Evolutionary conservation across 768 basidiomycete species (phyloP).

Genomic region (Kwoniella shandongensis): DNA sequence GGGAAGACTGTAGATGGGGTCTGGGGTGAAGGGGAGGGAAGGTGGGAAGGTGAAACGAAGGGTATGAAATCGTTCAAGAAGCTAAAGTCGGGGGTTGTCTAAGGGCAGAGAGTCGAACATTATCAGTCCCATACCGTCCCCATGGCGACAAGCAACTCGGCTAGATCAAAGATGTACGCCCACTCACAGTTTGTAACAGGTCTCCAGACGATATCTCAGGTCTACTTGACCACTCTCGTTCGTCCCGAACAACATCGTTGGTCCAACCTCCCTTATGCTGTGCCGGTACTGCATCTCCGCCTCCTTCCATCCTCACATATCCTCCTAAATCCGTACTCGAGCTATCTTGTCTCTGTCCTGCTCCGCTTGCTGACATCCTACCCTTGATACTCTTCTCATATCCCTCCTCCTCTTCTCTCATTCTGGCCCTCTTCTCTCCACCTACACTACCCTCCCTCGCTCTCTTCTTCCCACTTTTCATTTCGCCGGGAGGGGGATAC

Average conservation of each 20-base stretch:
- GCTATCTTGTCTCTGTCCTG: background rate
- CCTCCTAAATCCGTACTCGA: no score
- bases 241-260: no score
- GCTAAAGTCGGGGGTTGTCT: slow-evolving; percentile 18
- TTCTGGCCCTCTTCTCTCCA: slow-evolving; percentile 3
- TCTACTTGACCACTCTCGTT: no score
- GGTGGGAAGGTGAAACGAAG: slow-evolving; percentile 12
- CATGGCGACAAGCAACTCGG: no score
- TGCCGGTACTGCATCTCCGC: no score
- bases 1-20: background rate
- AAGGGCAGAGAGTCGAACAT: background rate
- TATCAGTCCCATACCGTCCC: background rate
- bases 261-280: no score
- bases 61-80: slow-evolving; percentile 27
- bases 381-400: background rate
- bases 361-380: background rate
- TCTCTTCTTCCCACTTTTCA: slow-evolving; percentile 1
- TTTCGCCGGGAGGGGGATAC: slow-evolving; percentile 16
- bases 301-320: slow-evolving; percentile 11
- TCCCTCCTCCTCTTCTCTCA: slow-evolving; percentile 2
- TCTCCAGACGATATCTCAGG: no score
- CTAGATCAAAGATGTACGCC: no score
- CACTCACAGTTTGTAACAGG: no score
- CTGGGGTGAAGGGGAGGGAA: slow-evolving; percentile 2
- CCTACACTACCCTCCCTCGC: background rate